These are phyloP conservation scores for Chaetothyriales sp. DNA, from an alignment of 2,329 filamentous ascomycete genomes.

Conservation along the genomic window DNA sequence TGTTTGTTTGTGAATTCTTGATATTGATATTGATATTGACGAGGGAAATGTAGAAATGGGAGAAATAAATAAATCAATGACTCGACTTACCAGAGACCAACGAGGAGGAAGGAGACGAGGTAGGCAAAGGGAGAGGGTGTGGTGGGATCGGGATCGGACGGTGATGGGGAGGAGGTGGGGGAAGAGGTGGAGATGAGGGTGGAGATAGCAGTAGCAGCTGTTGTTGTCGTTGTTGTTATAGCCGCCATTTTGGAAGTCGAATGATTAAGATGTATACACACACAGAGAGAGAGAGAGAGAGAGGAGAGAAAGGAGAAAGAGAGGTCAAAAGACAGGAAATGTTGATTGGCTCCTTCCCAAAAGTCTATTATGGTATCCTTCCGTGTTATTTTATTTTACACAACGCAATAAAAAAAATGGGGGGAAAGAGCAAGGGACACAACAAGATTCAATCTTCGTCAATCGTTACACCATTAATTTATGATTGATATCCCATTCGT, in stretches of 20 bases:
- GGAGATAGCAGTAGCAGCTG: not conserved
- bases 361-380: too few species aligned
- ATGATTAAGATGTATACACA: not conserved
- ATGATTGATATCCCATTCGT: not conserved
- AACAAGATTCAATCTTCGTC: not conserved
- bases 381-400: too few species aligned
- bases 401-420: too few species aligned
- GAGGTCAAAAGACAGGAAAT: too few species aligned
- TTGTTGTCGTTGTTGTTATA: too few species aligned
- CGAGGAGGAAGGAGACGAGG: conserved; percentile 74
- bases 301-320: too few species aligned
- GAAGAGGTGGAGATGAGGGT: not conserved
- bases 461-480: not conserved
- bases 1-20: too few species aligned
- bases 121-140: conserved; percentile 55
- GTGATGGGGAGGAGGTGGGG: not conserved
- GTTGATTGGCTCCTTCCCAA: too few species aligned
- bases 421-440: not conserved
- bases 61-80: too few species aligned
- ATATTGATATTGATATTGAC: too few species aligned
- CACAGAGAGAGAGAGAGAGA: too few species aligned
- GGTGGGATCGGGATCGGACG: conserved; percentile 10
- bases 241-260: not conserved
- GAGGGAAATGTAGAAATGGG: too few species aligned
- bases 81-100: conserved; percentile 50